These are phyloP conservation scores for Kwoniella shandongensis DNA, from an alignment of 768 basidiomycete genomes.

Conservation along the genomic window DNA sequence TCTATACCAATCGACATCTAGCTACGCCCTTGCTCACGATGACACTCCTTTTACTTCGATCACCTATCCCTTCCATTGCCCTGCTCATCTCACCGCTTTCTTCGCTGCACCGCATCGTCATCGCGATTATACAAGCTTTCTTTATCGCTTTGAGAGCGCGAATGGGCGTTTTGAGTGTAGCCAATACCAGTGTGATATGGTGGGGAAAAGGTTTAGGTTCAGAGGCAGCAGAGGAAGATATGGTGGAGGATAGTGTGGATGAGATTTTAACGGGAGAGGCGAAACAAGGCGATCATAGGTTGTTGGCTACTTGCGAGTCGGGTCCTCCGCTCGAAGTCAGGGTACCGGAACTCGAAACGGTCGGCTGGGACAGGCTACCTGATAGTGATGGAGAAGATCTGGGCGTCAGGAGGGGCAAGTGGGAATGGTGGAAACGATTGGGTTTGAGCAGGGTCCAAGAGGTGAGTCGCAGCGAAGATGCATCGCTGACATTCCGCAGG, in stretches of 20 bases:
- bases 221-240: constrained; percentile 33
- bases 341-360: constrained; percentile 54
- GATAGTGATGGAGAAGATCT: constrained; percentile 36
- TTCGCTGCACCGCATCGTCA: constrained; percentile 49
- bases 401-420: constrained; percentile 24
- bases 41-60: constrained; percentile 38
- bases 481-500: constrained; percentile 59
- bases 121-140: constrained; percentile 48
- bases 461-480: constrained; percentile 21
- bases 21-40: constrained; percentile 43
- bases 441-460: constrained; percentile 44
- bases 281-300: constrained; percentile 42
- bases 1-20: constrained; percentile 53
- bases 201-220: constrained; percentile 45
- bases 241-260: constrained; percentile 7
- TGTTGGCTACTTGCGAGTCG: constrained; percentile 55
- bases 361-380: constrained; percentile 49
- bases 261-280: too few species aligned
- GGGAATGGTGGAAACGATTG: constrained; percentile 37
- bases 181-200: constrained; percentile 55
- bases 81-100: constrained; percentile 53
- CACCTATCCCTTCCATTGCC: constrained; percentile 49
- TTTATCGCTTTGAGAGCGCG: constrained; percentile 48
- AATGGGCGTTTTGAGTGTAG: constrained; percentile 51
- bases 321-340: constrained; percentile 54